Evolutionary conservation across 768 basidiomycete genomes (phyloP).

Genomic region (Cytidiella melzeri): DNA sequence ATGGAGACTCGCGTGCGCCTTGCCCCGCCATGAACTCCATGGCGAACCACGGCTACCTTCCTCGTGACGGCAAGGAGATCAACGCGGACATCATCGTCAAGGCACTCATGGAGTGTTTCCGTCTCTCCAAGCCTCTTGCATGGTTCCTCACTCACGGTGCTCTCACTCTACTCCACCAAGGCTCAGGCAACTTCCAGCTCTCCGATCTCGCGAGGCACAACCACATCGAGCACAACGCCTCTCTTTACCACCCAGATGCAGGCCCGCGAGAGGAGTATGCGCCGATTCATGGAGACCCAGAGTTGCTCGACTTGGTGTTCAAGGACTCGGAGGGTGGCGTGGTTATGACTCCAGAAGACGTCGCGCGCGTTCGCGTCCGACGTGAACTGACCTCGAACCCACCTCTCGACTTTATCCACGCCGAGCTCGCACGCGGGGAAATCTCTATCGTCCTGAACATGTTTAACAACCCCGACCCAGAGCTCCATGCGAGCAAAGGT

Average conservation of each 20-base stretch:
- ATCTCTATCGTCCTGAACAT: slow-evolving; percentile 60
- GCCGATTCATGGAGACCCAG: slow-evolving; percentile 11
- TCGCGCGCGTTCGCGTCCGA: slow-evolving; percentile 46
- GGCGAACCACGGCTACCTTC: slow-evolving; percentile 50
- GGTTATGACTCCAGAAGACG: slow-evolving; percentile 24
- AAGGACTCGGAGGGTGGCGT: slow-evolving; percentile 1
- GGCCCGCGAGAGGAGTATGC: slow-evolving; percentile 16
- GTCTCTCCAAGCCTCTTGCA: slow-evolving; percentile 20
- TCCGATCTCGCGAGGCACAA: slow-evolving; percentile 23
- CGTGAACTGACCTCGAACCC: slow-evolving; percentile 38
- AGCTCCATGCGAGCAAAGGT: slow-evolving; percentile 2
- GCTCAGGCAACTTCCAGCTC: slow-evolving; percentile 11
- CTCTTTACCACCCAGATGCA: slow-evolving; percentile 22
- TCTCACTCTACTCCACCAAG: slow-evolving; percentile 11
- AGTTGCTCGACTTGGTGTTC: slow-evolving; percentile 14
- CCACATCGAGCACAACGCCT: slow-evolving; percentile 25
- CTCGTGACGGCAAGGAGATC: slow-evolving; percentile 19
- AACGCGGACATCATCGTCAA: slow-evolving; percentile 13
- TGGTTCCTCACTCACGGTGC: slow-evolving; percentile 16
- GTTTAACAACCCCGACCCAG: slow-evolving; percentile 31
- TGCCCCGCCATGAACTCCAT: slow-evolving; percentile 53
- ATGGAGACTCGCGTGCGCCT: slow-evolving; percentile 26
- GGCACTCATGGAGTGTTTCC: slow-evolving; percentile 18
- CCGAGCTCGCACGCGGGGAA: slow-evolving; percentile 62
- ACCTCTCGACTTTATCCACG: slow-evolving; percentile 39